Evolutionary conservation across 2,329 filamentous ascomycete species (phyloP).

Genomic region (Aspergillus viridinutans): DNA sequence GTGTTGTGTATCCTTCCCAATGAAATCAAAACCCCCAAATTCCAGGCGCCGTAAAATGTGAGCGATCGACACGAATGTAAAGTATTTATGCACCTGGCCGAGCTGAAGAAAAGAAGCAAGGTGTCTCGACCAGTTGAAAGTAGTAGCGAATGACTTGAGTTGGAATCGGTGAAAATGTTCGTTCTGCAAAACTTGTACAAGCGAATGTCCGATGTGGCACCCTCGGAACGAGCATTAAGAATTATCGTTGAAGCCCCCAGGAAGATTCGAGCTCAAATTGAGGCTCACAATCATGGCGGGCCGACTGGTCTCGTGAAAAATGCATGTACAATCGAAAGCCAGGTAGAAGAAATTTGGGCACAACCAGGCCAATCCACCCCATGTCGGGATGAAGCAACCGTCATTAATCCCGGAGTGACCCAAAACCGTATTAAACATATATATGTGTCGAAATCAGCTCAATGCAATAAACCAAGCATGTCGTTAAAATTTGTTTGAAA

Average conservation of each 20-base stretch:
- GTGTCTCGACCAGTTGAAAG: constrained; percentile 27
- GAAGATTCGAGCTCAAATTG: constrained; percentile 8
- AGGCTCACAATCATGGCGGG: constrained; percentile 9
- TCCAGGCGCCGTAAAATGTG: constrained; percentile 34
- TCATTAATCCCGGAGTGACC: constrained; percentile 15
- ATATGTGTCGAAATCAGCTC: constrained; percentile 37
- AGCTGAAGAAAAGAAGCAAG: constrained; percentile 24
- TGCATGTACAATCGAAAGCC: constrained; percentile 36
- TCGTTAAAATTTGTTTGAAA: constrained; percentile 30
- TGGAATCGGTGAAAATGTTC: constrained; percentile 24
- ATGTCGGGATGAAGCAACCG: constrained; percentile 14
- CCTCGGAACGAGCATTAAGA: constrained; percentile 28
- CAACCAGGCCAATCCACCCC: constrained; percentile 16
- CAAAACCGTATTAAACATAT: constrained; percentile 34
- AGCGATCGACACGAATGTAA: constrained; percentile 39
- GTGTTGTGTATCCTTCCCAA: constrained; percentile 20
- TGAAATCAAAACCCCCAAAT: constrained; percentile 20
- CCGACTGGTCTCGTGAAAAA: constrained; percentile 20
- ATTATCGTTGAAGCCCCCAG: constrained; percentile 35
- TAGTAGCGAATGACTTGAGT: constrained; percentile 34
- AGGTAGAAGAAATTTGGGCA: constrained; percentile 15
- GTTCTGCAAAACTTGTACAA: constrained; percentile 27
- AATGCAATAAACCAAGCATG: constrained; percentile 36
- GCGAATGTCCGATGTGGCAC: constrained; percentile 33
- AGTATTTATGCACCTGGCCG: constrained; percentile 30